Base-by-base conservation (phyloP, 805 yeast genomes). In the Limtongia smithiae region DNA sequence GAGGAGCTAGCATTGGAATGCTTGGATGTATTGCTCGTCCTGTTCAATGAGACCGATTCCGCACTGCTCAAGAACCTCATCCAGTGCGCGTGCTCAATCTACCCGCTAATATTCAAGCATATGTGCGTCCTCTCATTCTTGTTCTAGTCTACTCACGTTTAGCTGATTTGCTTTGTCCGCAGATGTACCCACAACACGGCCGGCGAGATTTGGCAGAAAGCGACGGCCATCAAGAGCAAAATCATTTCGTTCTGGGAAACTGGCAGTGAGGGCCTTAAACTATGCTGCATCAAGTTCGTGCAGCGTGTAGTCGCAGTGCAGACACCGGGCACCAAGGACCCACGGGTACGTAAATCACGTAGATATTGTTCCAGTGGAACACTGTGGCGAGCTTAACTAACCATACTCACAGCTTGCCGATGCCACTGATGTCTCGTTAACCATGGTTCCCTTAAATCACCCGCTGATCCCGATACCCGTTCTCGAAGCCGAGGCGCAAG, bases 231-330 rank as follows among this genome's bases (percentile, higher is more conserved):
- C 60, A 86, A 85, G 66, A 70, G 71, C 27, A 70, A 69, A 30
- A 71, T 87, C n/a, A 64, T 85, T n/a, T 66, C 72, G 8, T 74
- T 79, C 49, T 86, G 87, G 80, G 77, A 74, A 20, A 54, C 60
- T 18, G 21, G 56, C 4, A 64, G 64, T 48, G 69, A 67, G 20
- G 85, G 83, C 12, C 70, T 81, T 40, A 80, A 78, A 64, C 68
- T 85, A n/a, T 82, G 90, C 25, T 71, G 83, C n/a, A 70, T 83
- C 44, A 86, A 84, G 66, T 80, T 90, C 51, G 77, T 87, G 9
- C 79, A 79, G n/a, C 75, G 75, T 46, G 67, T 82, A 3, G 72
- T 82, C 12, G 70, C 73, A 31, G 74, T 77, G 1, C 88, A 83
- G 50, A 67, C 80, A 3, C 71, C 77, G 2, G 66, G 74, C 2